These are phyloP conservation scores for Leccinum arenicola DNA, from an alignment of 768 basidiomycete species.

Conservation along the genomic window DNA sequence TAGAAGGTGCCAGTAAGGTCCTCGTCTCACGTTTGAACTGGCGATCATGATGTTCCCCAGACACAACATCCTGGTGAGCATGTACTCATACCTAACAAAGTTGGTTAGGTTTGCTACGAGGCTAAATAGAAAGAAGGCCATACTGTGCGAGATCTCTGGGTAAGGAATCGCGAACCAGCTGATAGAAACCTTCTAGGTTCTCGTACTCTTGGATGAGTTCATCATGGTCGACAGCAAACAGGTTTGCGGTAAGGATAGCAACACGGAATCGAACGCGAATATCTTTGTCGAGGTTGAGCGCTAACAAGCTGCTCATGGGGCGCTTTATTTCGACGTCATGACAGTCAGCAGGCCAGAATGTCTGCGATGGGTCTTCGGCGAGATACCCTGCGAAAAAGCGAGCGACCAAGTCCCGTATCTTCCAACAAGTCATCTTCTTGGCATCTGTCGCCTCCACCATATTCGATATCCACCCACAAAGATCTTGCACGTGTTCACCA, in stretches of 20 bases:
- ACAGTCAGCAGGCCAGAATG: constrained; percentile 41
- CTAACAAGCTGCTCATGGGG: constrained; percentile 49
- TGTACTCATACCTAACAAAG: constrained; percentile 61
- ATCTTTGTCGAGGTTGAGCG: constrained; percentile 65
- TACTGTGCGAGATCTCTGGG: constrained; percentile 49
- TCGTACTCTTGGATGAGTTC: constrained; percentile 29
- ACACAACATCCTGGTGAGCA: constrained; percentile 68
- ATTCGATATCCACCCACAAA: constrained; percentile 56
- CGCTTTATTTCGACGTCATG: constrained; percentile 30
- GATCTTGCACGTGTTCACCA: constrained; percentile 41
- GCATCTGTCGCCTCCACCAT: constrained; percentile 37
- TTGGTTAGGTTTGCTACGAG: constrained; percentile 17
- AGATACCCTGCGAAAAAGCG: constrained; percentile 69
- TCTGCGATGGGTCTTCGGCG: constrained; percentile 49
- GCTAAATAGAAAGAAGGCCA: constrained; percentile 20
- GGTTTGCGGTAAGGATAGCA: constrained; percentile 53
- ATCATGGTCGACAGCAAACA: constrained; percentile 46
- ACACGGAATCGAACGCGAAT: constrained; percentile 81
- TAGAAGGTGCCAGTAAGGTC: constrained; percentile 85
- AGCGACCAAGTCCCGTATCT: constrained; percentile 58
- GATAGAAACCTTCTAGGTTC: constrained; percentile 40
- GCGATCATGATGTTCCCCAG: constrained; percentile 78
- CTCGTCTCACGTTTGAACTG: constrained; percentile 72
- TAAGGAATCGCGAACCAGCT: constrained; percentile 43
- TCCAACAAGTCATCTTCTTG: constrained; percentile 55